Percentiles rank a stretch among this genome's conserved stretches.
Conservation (phyloP, 192 early-diverging fungal genomes). For the Coemansia sp. region DNA sequence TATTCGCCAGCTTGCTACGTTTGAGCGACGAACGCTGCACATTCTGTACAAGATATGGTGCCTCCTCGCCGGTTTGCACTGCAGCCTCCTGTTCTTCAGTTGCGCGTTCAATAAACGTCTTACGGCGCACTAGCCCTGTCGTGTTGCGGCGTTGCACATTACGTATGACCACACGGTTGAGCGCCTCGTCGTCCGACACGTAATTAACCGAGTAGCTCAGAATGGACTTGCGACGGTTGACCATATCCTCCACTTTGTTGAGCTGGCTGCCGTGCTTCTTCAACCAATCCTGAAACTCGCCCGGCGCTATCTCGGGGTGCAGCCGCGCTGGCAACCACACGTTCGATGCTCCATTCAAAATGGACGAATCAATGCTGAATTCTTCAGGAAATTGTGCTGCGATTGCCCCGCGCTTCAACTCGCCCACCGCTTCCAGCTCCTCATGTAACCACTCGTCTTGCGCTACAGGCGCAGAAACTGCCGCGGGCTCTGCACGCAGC, state of each 20-base stretch:
- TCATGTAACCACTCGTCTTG: constrained; percentile 38
- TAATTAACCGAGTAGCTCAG: constrained; percentile 48
- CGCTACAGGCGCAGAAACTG: not conserved
- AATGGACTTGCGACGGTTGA: constrained; percentile 52
- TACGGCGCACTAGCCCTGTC: constrained; percentile 38
- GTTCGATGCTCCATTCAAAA: constrained; percentile 43
- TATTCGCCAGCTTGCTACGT: constrained; percentile 54
- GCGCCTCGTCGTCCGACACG: constrained; percentile 16
- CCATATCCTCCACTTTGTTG: constrained; percentile 37
- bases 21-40: constrained; percentile 50
- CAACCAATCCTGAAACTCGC: constrained; percentile 57
- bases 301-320: constrained; percentile 59
- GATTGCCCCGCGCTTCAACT: constrained; percentile 55
- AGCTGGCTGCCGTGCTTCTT: constrained; percentile 51
- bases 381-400: constrained; percentile 57
- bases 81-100: constrained; percentile 25
- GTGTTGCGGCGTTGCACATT: constrained; percentile 38
- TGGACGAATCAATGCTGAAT: constrained; percentile 49
- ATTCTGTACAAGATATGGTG: constrained; percentile 51
- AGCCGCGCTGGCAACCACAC: constrained; percentile 61
- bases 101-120: constrained; percentile 46
- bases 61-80: constrained; percentile 2
- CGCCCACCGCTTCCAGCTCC: constrained; percentile 52
- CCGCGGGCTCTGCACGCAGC: not conserved
- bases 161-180: not conserved